These are phyloP conservation scores for Quercus phellos DNA, from an alignment of 331 rosid genomes.

Conservation along the genomic window DNA sequence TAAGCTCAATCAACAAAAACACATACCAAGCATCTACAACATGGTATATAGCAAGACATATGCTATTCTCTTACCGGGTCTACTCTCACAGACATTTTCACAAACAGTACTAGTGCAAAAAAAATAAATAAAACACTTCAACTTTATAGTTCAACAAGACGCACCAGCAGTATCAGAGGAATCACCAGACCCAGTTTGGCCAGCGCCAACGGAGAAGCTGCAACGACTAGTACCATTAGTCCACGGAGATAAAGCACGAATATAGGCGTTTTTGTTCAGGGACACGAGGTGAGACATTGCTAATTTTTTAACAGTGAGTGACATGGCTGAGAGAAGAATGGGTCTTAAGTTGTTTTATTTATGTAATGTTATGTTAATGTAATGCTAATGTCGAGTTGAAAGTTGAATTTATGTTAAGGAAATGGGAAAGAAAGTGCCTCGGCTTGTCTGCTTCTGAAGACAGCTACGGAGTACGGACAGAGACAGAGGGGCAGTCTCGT, in stretches of 20 bases:
- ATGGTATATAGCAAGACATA: not conserved
- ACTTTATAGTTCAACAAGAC: not conserved
- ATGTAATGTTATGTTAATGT: too few relatives aligned
- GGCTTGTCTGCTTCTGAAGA: not conserved
- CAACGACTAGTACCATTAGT: not conserved
- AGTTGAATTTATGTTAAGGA: not conserved
- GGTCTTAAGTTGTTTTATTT: too few relatives aligned
- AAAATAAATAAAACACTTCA: not conserved
- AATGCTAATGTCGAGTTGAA: too few relatives aligned
- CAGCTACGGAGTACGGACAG: not conserved
- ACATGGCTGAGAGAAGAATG: constrained; percentile 9
- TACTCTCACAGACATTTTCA: constrained; percentile 17
- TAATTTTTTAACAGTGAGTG: constrained; percentile 25
- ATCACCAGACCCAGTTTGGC: not conserved
- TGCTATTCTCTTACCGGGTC: not conserved
- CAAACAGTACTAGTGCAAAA: constrained; percentile 11
- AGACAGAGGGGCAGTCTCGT: not conserved
- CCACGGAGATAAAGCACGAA: constrained; percentile 5
- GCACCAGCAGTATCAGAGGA: constrained; percentile 16
- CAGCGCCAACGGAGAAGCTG: constrained; percentile 2
- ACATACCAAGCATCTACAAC: not conserved
- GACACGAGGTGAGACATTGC: constrained; percentile 13
- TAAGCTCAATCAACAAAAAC: not conserved
- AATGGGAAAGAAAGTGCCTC: not conserved
- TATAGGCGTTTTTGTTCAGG: not conserved